Base-by-base conservation (phyloP, 306 rosid genomes). In the Senna siamea region DNA sequence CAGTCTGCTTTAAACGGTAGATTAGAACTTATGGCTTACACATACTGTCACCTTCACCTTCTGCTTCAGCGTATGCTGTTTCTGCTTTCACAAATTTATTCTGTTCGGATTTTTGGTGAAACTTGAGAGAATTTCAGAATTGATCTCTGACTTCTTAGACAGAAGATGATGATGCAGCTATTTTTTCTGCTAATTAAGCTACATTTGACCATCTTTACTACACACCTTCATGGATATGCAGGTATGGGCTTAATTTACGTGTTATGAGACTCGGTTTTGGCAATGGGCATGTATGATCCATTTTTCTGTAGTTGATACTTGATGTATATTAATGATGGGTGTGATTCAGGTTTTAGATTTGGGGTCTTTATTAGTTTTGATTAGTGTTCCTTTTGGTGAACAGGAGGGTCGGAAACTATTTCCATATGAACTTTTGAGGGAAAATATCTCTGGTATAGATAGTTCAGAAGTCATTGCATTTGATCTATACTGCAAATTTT, bases 161-260 rank as follows among this genome's bases (percentile, higher is more conserved):
- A 19, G 70, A 69, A 59, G 76, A 89, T 89, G 97, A 86, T 72
- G 68, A 62, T 66, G 70, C 82, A 23, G 65, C 76, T 81, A 77
- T 56, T 81, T 70, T 73, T 87, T 26, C 79, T 87, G 38, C 66
- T 92, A 34, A 22, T 83, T 67, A 75, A 79, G 75, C 71, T 87
- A 56, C 84, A 83, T 63, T 81, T 86, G 9, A 60, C 79, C 64
- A 23, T 71, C 71, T 34, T 79, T 66, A 76, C 46, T 48, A 57
- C 66, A 19, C 73, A 80, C 41, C 62, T 79, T 76, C 80, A 69
- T 78, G 81, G 74, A 86, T 82, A 85, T 81, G 84, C 84, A 89
- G 97, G 97, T 92, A 89, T 79, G 72, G 26, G 80, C 44, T 77
- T 72, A 64, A 3, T 65, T 74, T 28, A 38, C 14, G 43, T 74